Evolutionary conservation across 129 eudicot species (phyloP).

Genomic region (Flaveria bidentis): DNA sequence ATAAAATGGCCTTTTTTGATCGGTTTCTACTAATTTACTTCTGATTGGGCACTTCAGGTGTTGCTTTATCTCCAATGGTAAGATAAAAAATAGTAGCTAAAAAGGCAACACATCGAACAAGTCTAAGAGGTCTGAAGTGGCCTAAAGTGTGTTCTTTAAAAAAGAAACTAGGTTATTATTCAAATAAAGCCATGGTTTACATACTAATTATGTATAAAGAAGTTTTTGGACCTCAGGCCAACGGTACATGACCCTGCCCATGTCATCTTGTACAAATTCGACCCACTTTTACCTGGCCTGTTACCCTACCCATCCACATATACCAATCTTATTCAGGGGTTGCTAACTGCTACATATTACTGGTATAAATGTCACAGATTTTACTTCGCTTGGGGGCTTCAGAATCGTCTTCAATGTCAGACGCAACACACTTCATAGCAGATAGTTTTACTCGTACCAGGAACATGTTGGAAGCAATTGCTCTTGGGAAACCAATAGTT

Average conservation of each 20-base stretch:
- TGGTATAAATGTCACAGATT: conserved; percentile 46
- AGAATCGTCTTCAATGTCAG: conserved; percentile 61
- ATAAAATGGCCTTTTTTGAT: background rate
- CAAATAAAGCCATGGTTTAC: background rate
- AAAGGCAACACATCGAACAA: background rate
- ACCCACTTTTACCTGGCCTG: background rate
- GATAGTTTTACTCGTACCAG: conserved; percentile 88
- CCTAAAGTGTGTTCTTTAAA: background rate
- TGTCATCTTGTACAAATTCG: background rate
- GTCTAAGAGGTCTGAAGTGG: background rate
- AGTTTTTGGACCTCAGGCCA: conserved; percentile 1
- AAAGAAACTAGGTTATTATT: background rate
- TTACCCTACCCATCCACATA: background rate
- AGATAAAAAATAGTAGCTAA: background rate
- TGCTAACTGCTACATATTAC: conserved; percentile 9
- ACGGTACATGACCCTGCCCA: background rate
- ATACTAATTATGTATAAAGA: background rate
- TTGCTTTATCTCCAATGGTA: background rate
- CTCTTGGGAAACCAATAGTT: conserved; percentile 80
- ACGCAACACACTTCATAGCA: conserved; percentile 87
- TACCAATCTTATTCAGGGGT: background rate
- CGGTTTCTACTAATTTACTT: background rate
- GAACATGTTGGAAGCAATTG: conserved; percentile 98
- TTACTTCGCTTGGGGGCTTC: conserved; percentile 70
- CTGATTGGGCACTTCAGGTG: too few species aligned